Base-by-base conservation (phyloP, 1,139 yeast genomes). In the Tardiomyces blankii region DNA sequence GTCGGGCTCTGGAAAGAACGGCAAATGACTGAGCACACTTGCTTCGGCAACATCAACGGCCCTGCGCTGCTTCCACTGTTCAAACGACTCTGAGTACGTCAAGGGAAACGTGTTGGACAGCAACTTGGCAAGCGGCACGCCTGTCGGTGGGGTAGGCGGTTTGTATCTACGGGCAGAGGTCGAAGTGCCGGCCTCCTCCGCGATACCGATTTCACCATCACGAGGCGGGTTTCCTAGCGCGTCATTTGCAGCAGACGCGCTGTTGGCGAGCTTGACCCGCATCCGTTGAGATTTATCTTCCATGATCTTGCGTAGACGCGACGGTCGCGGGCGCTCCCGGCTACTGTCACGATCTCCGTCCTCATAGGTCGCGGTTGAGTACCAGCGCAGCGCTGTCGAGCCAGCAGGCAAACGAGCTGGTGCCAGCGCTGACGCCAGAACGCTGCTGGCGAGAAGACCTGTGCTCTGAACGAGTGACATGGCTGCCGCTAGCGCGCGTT, bases 1-100 rank as follows among this genome's bases (percentile, higher is more conserved):
- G 9, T 41, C 38, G 2, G 38, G 12, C 14, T 27, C 42, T 7
- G 42, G 42, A 18, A 19, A 41, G 18, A 41, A 41, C 6, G 42
- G 42, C 18, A 41, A 27, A 16, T 9, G 16, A 5, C 33, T 70
- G n/a, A 75, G 52, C 3, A 77, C 66, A n/a, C 55, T 62, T 3
- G 60, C 54, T 52, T 77, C 80, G 14, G 75, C 68, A 18, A 58
- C 53, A 2, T 54, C 58, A n/a, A 74, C 55, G 1, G 68, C 57
- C 19, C 63, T 60, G 27, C 67, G 60, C 2, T 59, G 54, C 51
- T 65, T 61, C 76, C 79, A 76, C 47, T 74, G 74, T 42, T 58
- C 56, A 47, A 68, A 63, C 1, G 79, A 69, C 25, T 70, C 72
- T n/a, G 55, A 44, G 47, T 65, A 66, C 2, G 69, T 45, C 39